Evolutionary conservation across 2,329 filamentous ascomycete genomes (phyloP).

Genomic region (Emergomyces orientalis): DNA sequence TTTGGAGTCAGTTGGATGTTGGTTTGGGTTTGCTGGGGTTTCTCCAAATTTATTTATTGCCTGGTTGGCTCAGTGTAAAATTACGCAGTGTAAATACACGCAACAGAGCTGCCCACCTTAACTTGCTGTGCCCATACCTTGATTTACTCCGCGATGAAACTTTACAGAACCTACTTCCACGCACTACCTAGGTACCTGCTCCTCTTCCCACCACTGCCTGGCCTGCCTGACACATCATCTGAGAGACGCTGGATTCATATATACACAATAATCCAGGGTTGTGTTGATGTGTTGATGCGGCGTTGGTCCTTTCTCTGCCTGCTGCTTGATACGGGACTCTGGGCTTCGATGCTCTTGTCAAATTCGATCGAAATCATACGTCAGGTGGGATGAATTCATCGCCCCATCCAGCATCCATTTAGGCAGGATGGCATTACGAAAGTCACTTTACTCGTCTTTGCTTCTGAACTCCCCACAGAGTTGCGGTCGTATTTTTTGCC

Average conservation of each 20-base stretch:
- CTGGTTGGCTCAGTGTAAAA: not conserved
- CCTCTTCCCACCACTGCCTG: not conserved
- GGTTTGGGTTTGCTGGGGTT: not conserved
- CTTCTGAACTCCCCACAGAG: not conserved
- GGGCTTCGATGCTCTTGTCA: too few species aligned
- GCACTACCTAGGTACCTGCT: not conserved
- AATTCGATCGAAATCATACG: not conserved
- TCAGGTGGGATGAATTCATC: constrained; percentile 3
- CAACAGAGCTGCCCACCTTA: not conserved
- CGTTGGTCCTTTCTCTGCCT: not conserved
- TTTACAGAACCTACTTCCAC: not conserved
- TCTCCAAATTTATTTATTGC: not conserved
- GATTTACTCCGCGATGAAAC: not conserved
- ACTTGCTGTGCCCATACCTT: not conserved
- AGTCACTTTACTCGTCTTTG: not conserved
- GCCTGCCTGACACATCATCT: constrained; percentile 1
- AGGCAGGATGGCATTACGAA: not conserved
- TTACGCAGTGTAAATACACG: not conserved
- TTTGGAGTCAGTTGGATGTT: not conserved
- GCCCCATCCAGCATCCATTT: not conserved
- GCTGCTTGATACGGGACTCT: not conserved
- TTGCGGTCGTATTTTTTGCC: not conserved
- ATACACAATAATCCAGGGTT: not conserved
- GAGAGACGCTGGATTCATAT: not conserved
- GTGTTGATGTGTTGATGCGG: not conserved